Percentiles rank a stretch among this genome's conserved stretches.
Conservation (phyloP, 169 alveolate species). For the Hammondia hammondi region DNA sequence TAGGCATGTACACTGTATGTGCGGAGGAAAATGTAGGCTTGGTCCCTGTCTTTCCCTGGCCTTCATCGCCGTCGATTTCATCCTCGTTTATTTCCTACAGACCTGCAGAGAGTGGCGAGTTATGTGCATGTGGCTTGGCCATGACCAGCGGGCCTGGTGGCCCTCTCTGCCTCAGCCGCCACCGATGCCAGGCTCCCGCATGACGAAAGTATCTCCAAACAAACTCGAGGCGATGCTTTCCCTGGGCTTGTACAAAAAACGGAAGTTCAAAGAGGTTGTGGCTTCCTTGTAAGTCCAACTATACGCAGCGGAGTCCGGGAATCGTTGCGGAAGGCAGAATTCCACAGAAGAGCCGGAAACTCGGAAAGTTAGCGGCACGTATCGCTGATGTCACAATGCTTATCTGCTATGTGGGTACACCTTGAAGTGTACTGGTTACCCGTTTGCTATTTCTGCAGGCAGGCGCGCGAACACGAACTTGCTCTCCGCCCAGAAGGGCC, state of each 20-base stretch:
- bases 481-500: background rate
- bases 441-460: background rate
- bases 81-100: background rate
- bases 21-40: no score
- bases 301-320: no score
- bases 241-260: background rate
- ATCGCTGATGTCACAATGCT: no score
- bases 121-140: background rate
- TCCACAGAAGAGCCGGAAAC: no score
- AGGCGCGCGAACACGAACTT: conserved; percentile 28
- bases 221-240: background rate
- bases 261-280: background rate
- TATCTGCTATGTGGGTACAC: no score
- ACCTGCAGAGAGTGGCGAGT: conserved; percentile 22
- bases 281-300: background rate
- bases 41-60: background rate
- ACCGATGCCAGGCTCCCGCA: background rate
- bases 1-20: no score
- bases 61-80: background rate
- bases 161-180: conserved; percentile 13
- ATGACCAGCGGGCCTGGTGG: background rate
- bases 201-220: background rate
- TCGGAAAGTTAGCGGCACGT: no score
- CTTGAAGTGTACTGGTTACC: background rate
- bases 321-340: no score